Evolutionary conservation across 2,329 filamentous ascomycete species (phyloP).

Genomic region (Bipolaris cookei): DNA sequence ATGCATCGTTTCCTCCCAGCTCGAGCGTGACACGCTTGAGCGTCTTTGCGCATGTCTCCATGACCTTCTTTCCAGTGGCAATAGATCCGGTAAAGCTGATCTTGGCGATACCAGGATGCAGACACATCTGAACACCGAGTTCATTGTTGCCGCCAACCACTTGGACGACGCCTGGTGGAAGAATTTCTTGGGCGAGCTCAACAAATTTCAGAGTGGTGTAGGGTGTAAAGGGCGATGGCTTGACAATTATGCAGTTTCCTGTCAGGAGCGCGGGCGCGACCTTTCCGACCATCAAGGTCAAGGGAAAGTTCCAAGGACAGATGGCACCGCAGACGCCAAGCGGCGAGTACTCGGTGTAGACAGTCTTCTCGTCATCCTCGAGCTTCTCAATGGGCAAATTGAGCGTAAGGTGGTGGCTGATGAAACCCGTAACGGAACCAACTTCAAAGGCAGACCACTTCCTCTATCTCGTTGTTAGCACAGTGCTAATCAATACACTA

Average conservation of each 20-base stretch:
- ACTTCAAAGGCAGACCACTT: slow-evolving; percentile 53
- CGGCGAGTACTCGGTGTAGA: slow-evolving; percentile 56
- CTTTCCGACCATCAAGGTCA: slow-evolving; percentile 61
- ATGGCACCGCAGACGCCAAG: slow-evolving; percentile 55
- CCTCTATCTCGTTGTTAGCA: slow-evolving; percentile 37
- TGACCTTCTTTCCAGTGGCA: slow-evolving; percentile 66
- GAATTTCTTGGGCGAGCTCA: slow-evolving; percentile 63
- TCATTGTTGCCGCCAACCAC: slow-evolving; percentile 65
- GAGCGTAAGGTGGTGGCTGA: slow-evolving; percentile 48
- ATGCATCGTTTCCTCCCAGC: slow-evolving; percentile 67
- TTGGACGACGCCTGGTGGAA: slow-evolving; percentile 69
- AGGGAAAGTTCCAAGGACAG: slow-evolving; percentile 59
- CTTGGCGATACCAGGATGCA: slow-evolving; percentile 66
- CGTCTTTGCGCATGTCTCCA: slow-evolving; percentile 62
- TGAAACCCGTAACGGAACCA: slow-evolving; percentile 43
- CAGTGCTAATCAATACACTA: no score
- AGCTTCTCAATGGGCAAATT: slow-evolving; percentile 49
- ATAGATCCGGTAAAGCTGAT: slow-evolving; percentile 69
- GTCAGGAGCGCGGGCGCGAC: slow-evolving; percentile 64
- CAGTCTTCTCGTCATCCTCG: slow-evolving; percentile 55
- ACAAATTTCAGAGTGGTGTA: slow-evolving; percentile 66
- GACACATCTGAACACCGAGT: slow-evolving; percentile 65
- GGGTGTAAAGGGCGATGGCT: slow-evolving; percentile 64
- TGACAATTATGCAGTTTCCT: slow-evolving; percentile 63
- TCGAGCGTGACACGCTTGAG: slow-evolving; percentile 68